Evolutionary conservation across 768 basidiomycete species (phyloP).

Genomic region (Lactifluus volemus): DNA sequence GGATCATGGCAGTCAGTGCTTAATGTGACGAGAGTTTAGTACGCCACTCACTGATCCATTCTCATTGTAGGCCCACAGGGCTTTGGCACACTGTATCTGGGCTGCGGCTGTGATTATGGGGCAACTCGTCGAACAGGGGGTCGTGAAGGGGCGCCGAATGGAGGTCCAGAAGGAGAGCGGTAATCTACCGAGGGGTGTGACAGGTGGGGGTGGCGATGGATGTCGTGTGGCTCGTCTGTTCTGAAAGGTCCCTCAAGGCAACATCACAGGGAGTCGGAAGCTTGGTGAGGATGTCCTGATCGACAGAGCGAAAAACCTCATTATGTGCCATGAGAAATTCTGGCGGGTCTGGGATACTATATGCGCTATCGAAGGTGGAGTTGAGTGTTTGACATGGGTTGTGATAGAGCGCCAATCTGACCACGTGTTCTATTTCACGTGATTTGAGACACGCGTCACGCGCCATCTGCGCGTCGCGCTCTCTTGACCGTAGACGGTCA

Average conservation of each 20-base stretch:
- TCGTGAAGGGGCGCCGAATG: too few species aligned
- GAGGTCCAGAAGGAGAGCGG: constrained; percentile 6
- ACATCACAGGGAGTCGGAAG: constrained; percentile 26
- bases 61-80: constrained; percentile 62
- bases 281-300: constrained; percentile 31
- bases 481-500: too few species aligned
- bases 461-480: too few species aligned
- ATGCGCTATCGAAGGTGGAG: constrained; percentile 45
- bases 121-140: constrained; percentile 17
- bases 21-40: background rate
- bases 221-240: constrained; percentile 18
- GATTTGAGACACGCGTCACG: too few species aligned
- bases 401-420: too few species aligned
- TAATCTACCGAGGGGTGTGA: background rate
- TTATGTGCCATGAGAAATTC: constrained; percentile 40
- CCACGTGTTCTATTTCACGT: background rate
- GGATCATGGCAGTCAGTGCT: constrained; percentile 2
- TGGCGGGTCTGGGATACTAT: constrained; percentile 38
- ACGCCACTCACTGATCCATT: constrained; percentile 36
- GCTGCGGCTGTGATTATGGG: constrained; percentile 20
- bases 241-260: constrained; percentile 16
- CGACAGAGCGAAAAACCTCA: constrained; percentile 34
- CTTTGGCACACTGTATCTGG: constrained; percentile 35
- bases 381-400: constrained; percentile 5
- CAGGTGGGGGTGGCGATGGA: constrained; percentile 5